Evolutionary conservation across 1,139 yeast genomes (phyloP), one percentile per base, ranked within the genome.

Genomic region (Hansenula anomala): DNA sequence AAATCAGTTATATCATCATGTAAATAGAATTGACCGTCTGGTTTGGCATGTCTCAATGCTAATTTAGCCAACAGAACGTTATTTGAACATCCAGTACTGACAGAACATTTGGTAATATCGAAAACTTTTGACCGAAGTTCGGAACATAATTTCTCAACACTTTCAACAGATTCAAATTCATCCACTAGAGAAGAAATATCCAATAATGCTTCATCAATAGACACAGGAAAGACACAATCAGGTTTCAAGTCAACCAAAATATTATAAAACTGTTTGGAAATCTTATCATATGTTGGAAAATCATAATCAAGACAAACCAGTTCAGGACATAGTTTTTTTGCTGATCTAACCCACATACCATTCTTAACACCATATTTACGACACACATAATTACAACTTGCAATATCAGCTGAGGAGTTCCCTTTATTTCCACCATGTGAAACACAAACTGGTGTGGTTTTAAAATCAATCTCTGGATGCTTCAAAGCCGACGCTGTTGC

Each of bases 361-460:
- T 92, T 90, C 33, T 58, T 67, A 3, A 92, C 78, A 0, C 97
- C 97, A 46, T 46, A 68, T 27, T 65, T 58, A 26, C 97, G 69
- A 0, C 97, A 96, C 10, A 73, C 79, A 56, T 92, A 92, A 56
- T 90, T 92, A 56, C 97, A 89, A 46, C 95, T 85, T 0, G 97
- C 94, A n/a, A 92, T 69, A 58, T 92, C 98, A 4, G 82, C 69
- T 17, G 66, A 59, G 0, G 78, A 71, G 7, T 57, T 59, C 1
- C 64, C 58, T 22, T 57, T 54, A 2, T 78, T 69, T 6, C 66
- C 66, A 12, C 97, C 96, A 58, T 88, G 90, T 5, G 95, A 79
- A 0, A 92, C 97, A 34, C 94, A 89, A 4, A 89, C 72, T 0
- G 97, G 95, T 22, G 71, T 76, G 7, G 47, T 65, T 13, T 71